Conservation (phyloP, 305 asterid species). For the Nicotiana rustica region DNA sequence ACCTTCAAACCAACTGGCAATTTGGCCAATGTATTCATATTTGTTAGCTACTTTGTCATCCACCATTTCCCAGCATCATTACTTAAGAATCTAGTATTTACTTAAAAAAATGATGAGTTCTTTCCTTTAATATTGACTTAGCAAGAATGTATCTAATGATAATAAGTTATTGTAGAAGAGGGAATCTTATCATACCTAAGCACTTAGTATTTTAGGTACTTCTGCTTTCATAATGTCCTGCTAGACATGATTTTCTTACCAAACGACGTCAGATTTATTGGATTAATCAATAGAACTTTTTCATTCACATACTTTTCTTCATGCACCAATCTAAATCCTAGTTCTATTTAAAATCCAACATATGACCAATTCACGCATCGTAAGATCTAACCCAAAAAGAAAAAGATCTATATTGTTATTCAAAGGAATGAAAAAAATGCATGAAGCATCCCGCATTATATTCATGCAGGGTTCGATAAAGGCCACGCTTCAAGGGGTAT, state of each 20-base stretch:
- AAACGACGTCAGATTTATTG: not conserved
- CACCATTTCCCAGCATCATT: not conserved
- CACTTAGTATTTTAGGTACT: not conserved
- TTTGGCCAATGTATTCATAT: not conserved
- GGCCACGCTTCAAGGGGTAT: too few relatives aligned
- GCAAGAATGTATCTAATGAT: not conserved
- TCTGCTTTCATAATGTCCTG: not conserved
- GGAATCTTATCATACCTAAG: not conserved
- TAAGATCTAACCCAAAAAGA: too few relatives aligned
- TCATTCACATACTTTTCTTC: not conserved
- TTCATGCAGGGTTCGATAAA: too few relatives aligned
- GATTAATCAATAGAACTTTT: not conserved
- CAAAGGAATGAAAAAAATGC: too few relatives aligned
- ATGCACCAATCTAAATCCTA: not conserved
- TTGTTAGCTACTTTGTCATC: not conserved
- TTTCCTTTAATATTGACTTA: not conserved
- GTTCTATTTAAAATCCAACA: too few relatives aligned
- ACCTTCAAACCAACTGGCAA: not conserved
- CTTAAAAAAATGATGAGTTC: not conserved
- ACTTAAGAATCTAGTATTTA: not conserved
- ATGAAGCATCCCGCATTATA: too few relatives aligned
- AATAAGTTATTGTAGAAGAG: not conserved
- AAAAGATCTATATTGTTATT: too few relatives aligned
- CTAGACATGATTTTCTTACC: not conserved
- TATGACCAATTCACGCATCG: too few relatives aligned